Conservation (phyloP, 2,329 filamentous ascomycete species). For the Trichoderma polysporum region DNA sequence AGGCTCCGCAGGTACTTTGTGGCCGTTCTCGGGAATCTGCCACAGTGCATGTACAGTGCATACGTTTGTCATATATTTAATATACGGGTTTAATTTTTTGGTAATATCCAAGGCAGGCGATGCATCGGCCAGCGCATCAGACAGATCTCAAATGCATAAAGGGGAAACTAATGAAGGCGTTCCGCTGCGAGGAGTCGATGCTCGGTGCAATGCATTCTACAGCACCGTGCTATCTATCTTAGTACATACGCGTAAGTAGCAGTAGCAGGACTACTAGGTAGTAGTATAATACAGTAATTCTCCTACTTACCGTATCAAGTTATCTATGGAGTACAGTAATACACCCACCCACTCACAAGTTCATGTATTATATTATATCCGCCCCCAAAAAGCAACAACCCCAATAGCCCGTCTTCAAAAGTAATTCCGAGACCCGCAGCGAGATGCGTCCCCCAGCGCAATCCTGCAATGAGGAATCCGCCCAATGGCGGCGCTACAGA, state of each 20-base stretch:
- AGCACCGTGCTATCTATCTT: background rate
- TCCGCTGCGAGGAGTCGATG: no score
- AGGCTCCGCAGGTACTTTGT: background rate
- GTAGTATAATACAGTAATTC: no score
- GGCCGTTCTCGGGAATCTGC: slow-evolving; percentile 6
- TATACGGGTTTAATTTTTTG: background rate
- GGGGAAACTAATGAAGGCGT: background rate
- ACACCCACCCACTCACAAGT: no score
- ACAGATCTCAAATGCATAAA: background rate
- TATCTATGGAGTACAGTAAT: background rate
- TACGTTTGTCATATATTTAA: background rate
- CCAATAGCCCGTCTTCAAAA: no score
- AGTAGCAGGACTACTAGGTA: no score
- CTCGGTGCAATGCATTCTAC: no score
- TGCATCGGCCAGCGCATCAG: background rate
- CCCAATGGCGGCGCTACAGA: slow-evolving; percentile 11
- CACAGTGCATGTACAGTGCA: background rate
- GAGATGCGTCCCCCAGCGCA: background rate
- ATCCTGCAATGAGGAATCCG: slow-evolving; percentile 9
- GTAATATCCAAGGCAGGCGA: background rate
- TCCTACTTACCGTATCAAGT: background rate
- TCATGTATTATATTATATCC: no score
- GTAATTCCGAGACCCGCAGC: background rate
- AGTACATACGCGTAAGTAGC: no score
- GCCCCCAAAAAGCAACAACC: no score